Conservation (phyloP, 331 rosid genomes). For the Cydonia oblonga region DNA sequence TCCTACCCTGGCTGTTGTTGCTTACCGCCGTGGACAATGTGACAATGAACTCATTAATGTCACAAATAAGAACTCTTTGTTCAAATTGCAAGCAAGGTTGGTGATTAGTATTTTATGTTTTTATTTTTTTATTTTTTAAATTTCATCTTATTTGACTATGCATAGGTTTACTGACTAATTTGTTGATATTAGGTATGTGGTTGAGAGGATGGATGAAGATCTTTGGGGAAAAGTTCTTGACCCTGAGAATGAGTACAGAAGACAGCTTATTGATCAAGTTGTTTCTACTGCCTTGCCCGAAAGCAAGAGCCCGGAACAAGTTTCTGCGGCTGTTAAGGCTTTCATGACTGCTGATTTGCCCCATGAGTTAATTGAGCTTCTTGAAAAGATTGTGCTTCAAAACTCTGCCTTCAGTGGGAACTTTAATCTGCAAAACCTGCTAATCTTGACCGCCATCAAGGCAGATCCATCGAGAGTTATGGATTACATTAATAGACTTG, state of each 20-base stretch:
- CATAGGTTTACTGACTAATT: slow-evolving; percentile 14
- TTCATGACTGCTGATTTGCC: slow-evolving; percentile 99
- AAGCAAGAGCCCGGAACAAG: slow-evolving; percentile 99
- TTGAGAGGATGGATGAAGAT: slow-evolving; percentile 95
- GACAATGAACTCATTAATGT: slow-evolving; percentile 94
- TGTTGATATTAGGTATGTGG: slow-evolving; percentile 65
- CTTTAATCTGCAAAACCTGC: slow-evolving; percentile 90
- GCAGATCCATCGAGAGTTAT: slow-evolving; percentile 97
- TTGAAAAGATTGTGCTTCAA: slow-evolving; percentile 98
- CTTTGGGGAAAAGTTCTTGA: slow-evolving; percentile 89
- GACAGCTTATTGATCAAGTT: slow-evolving; percentile 97
- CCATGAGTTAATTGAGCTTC: slow-evolving; percentile 96
- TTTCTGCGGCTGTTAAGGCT: slow-evolving; percentile 97
- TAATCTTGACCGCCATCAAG: slow-evolving; percentile 90
- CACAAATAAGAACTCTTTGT: slow-evolving; percentile 86
- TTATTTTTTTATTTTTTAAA: too few relatives aligned
- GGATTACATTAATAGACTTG: slow-evolving; percentile 91
- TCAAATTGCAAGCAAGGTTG: slow-evolving; percentile 98
- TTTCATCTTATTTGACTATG: background rate
- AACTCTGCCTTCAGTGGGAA: slow-evolving; percentile 99
- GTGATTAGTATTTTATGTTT: slow-evolving; percentile 10
- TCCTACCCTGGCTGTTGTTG: slow-evolving; percentile 97
- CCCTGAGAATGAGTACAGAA: slow-evolving; percentile 81
- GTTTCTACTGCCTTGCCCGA: slow-evolving; percentile 98
- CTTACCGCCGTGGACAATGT: slow-evolving; percentile 93